Evolutionary conservation across 2,329 filamentous ascomycete genomes (phyloP).

Genomic region (Blastomyces parvus): DNA sequence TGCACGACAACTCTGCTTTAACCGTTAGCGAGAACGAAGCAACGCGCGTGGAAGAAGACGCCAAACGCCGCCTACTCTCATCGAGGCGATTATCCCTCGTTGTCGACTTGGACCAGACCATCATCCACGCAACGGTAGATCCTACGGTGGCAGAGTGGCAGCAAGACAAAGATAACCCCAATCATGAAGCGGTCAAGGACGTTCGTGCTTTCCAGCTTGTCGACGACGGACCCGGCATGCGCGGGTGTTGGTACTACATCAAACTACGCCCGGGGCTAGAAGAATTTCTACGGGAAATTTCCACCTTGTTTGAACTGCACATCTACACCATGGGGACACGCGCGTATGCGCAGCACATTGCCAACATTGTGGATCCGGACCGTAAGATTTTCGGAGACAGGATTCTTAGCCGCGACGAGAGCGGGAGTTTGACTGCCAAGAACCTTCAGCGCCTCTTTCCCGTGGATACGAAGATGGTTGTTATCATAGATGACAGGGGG

Average conservation of each 20-base stretch:
- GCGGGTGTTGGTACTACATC: conserved; percentile 93
- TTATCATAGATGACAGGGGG: conserved; percentile 93
- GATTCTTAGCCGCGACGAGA: conserved; percentile 94
- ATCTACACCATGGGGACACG: conserved; percentile 99
- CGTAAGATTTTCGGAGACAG: conserved; percentile 85
- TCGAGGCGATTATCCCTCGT: conserved; percentile 83
- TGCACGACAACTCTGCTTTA: conserved; percentile 79
- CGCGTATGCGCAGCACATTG: conserved; percentile 88
- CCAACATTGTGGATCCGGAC: conserved; percentile 83
- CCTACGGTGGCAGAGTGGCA: conserved; percentile 96
- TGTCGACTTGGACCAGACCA: conserved; percentile 94
- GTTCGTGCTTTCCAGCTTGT: conserved; percentile 80
- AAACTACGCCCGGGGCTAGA: conserved; percentile 84
- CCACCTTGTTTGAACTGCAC: conserved; percentile 82
- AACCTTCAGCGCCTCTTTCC: conserved; percentile 85
- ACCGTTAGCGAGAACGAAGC: conserved; percentile 79
- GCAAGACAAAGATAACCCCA: conserved; percentile 75
- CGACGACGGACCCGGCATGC: conserved; percentile 68
- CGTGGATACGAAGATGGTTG: conserved; percentile 96
- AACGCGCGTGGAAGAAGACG: conserved; percentile 69
- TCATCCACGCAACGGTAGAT: conserved; percentile 96
- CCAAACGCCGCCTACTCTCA: conserved; percentile 70
- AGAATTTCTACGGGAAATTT: conserved; percentile 68
- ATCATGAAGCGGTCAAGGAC: conserved; percentile 81
- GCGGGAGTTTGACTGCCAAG: conserved; percentile 84